Base-by-base conservation (phyloP, 352 stramenopile genomes). In the Globisporangium recalcitrans region DNA sequence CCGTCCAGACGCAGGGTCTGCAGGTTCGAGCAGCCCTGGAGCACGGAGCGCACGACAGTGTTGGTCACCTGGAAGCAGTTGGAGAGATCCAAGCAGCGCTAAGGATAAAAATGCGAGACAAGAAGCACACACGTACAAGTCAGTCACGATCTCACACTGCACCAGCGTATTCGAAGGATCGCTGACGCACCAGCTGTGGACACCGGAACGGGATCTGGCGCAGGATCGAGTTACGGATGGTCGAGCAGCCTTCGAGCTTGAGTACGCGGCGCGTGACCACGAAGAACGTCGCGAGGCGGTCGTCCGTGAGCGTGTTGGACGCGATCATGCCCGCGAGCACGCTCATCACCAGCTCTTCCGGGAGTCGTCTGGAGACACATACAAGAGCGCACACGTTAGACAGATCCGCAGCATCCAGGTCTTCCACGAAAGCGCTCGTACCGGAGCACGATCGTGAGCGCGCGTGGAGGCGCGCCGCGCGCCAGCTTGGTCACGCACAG, bases 11-110 rank as follows among this genome's bases (percentile, higher is more conserved):
- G 80, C 60, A 95, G 68, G 38, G 77, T 86, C 72, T 93, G 82
- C 49, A 95, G 70, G 38, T 74, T 75, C 49, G 78, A 68, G 63
- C 87, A 95, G 10, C 84, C 83, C 56, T 93, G 87, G 32, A 95
- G 67, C 56, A 94, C 77, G 19, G 82, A 77, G 21, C 82, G 85
- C 52, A 95, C 78, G 52, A 95, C 84, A 5, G 83, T 83, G 70
- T 94, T 95, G 69, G 78, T 94, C 58, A 95, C 87, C 72, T 95
- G 87, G n/a, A 74, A 67, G 60, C 84, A 95, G 63, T 92, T 91
- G 19, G 85, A 87, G 21, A 95, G 67, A 67, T 95, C 83, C 53
- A 95, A 70, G 49, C 79, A 93, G 62, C 82, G 79, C 86, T 95
- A 55, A 21, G 24, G 48, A 47, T 42, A 8, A 14, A 13, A 48